Base-by-base conservation (phyloP, 768 basidiomycete genomes). In the Collybia mongolica region DNA sequence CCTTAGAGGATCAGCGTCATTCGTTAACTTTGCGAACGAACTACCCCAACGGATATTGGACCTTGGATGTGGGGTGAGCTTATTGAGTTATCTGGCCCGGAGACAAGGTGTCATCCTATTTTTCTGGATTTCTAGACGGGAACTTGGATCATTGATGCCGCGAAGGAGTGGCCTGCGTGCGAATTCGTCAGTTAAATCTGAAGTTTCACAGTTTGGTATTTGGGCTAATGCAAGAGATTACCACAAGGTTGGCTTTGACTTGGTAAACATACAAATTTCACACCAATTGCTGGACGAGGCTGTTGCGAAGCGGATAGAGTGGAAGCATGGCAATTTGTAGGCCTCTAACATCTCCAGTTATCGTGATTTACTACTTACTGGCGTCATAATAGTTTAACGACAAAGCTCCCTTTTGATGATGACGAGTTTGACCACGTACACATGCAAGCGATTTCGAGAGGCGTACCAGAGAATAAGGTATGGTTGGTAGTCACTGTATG, bases 371-470 rank as follows among this genome's bases (percentile, higher is more conserved):
- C 32, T 32, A 56, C 35, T 39, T 23, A 29, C 23, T 15, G 7
- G 20, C n/a, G 18, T 15, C 54, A 14, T 46, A 46, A 12, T 54
- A 90, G 88, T 64, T 66, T 91, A 57, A 87, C 88, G 41, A 88
- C 81, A 9, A 86, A 76, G 57, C 72, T 91, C 17, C 89, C 89
- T 0, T 91, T 90, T 60, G 87, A 90, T 14, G 89, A 90, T 48
- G 87, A 90, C 52, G 82, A 86, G 57, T 91, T 91, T 53, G 89
- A 91, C 64, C 81, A 87, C 63, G 81, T 91, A n/a, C 90, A 86
- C 57, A 79, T 90, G 44, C 75, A 80, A 52, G 70, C 72, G 44
- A 79, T 90, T 51, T 80, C 86, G 0, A 75, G 75, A 58, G 87
- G 80, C 14, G 80, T 90, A 24, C 87, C 86, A 5, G 89, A 90